Evolutionary conservation across 176 grass and related monocot species (phyloP).

Genomic region (Leersia perrieri): DNA sequence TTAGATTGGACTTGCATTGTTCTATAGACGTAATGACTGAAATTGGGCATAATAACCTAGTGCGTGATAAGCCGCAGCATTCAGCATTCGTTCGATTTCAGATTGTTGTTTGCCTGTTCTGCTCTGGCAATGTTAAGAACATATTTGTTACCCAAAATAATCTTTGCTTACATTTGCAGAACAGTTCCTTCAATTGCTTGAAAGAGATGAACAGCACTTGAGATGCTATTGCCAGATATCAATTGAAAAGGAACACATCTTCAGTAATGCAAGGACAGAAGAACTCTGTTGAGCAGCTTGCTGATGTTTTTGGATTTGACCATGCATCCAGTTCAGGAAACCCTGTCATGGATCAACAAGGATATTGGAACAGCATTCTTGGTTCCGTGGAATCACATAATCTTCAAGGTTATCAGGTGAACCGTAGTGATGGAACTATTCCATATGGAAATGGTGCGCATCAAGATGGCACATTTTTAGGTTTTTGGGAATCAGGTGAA

Average conservation of each 20-base stretch:
- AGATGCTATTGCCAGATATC: constrained; percentile 20
- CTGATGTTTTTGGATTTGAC: constrained; percentile 55
- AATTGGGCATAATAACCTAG: not conserved
- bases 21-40: not conserved
- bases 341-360: constrained; percentile 59
- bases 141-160: constrained; percentile 5
- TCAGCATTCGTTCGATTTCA: not conserved
- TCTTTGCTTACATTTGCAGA: constrained; percentile 3
- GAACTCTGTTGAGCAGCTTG: constrained; percentile 47
- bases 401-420: constrained; percentile 42
- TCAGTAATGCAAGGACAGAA: constrained; percentile 59
- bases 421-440: constrained; percentile 25
- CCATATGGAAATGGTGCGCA: constrained; percentile 35
- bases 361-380: constrained; percentile 52
- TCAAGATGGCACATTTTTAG: constrained; percentile 47
- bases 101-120: not conserved
- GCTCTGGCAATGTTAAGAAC: not conserved
- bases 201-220: not conserved
- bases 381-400: constrained; percentile 52
- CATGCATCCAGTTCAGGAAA: constrained; percentile 43
- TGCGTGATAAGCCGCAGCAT: not conserved
- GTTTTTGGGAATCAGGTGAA: constrained; percentile 57
- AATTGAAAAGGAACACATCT: constrained; percentile 27
- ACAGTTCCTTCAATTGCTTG: not conserved
- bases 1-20: not conserved